Evolutionary conservation across 2,329 filamentous ascomycete species (phyloP), one percentile per base, ranked within the genome.

Genomic region (Aaosphaeria arxii): DNA sequence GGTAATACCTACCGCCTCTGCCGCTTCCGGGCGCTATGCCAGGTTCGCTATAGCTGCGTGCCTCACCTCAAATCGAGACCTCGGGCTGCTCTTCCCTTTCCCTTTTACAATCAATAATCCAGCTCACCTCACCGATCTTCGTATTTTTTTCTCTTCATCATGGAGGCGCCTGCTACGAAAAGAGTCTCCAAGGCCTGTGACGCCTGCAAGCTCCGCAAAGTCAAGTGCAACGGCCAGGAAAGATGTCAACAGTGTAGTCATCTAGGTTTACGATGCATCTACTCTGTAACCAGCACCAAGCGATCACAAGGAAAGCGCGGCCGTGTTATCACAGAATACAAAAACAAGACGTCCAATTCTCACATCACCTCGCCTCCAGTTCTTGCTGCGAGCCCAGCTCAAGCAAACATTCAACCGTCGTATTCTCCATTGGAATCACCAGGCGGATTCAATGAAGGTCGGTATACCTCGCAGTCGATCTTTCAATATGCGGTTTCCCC

Each of bases 151-250:
- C 17, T 24, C 17, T 24, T 24, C 17, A 24, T 24, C 17, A 36
- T 36, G 33, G 33, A 36, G 9, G 7, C 33, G 7, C n/a, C 33
- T 9, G 33, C 47, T 38, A 51, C 53, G 52, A 68, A 66, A 54
- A 56, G 65, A 56, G 64, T 66, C 30, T 66, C 64, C 31, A 69
- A 67, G 54, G 74, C 75, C n/a, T 77, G 75, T 52, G 73, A 77
- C 50, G 69, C 72, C 5, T 77, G 74, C 59, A 74, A 73, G 44
- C 57, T 71, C 3, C 69, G 75, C 11, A 77, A 77, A 51, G 73
- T 77, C 11, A 71, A 71, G 47, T 77, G 75, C 57, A 76, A 77
- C 53, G 74, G 76, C 31, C 63, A 73, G 47, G 61, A 70, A 29
- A 62, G 69, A 40, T 79, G 76, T 55, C 64, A 67, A 48, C 65